phyloP scores from a whole-genome alignment of 495 filamentous ascomycete species.

The Penicillium mononematosum region DNA sequence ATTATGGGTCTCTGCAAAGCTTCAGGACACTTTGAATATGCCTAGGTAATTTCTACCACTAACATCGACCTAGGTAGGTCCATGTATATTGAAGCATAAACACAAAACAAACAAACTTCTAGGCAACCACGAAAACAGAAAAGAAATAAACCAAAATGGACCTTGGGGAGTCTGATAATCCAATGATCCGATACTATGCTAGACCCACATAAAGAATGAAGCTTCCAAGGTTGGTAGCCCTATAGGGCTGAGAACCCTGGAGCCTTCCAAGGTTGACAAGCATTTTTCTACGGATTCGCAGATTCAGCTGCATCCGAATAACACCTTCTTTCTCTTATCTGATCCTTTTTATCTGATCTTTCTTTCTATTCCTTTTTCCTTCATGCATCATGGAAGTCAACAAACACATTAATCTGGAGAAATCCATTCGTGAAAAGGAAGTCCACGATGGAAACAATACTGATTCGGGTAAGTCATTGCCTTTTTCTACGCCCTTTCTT shows the following conservation, averaged over 20 bases:
- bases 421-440: constrained; percentile 4
- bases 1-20: not conserved
- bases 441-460: not conserved
- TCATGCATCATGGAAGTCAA: not conserved
- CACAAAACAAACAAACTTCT: not conserved
- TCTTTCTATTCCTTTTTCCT: not conserved
- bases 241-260: not conserved
- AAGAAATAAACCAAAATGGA: not conserved
- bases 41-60: not conserved
- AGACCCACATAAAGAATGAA: not conserved
- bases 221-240: not conserved
- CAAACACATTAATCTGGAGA: constrained; percentile 8
- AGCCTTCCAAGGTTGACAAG: too few relatives aligned
- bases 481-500: not conserved
- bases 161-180: too few relatives aligned
- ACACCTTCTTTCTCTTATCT: constrained; percentile 16
- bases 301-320: constrained; percentile 1
- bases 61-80: not conserved
- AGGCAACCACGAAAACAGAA: not conserved
- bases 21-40: not conserved
- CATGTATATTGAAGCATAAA: not conserved
- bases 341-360: constrained; percentile 24
- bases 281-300: not conserved
- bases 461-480: not conserved
- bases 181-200: not conserved